Percentiles rank a stretch among this genome's conserved stretches.
phyloP scores from a whole-genome alignment of 2,329 filamentous ascomycete species.

The Mycosphaerella arachidis region DNA sequence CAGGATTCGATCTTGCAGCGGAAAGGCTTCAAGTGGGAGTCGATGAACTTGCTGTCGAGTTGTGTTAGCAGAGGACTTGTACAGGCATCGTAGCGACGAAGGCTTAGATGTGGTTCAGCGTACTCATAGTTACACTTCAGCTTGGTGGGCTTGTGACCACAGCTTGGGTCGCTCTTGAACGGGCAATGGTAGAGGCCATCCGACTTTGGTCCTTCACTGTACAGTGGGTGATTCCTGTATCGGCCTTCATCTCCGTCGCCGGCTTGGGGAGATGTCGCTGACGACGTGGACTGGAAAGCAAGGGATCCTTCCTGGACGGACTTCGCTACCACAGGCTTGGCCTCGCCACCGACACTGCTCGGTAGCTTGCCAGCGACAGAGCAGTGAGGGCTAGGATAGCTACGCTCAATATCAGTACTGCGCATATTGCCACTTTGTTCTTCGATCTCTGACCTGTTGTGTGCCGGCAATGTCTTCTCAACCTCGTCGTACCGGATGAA shows the following conservation, averaged over 20 bases:
- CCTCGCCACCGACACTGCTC: background rate
- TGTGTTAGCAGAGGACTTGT: constrained; percentile 5
- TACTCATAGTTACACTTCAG: constrained; percentile 99
- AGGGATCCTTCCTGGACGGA: constrained; percentile 8
- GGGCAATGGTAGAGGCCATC: constrained; percentile 94
- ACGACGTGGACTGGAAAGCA: constrained; percentile 8
- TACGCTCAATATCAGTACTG: constrained; percentile 19
- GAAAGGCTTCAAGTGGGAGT: constrained; percentile 95
- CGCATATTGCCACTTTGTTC: background rate
- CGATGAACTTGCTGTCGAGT: constrained; percentile 80
- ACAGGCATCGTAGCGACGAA: constrained; percentile 11
- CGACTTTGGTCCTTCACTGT: constrained; percentile 59
- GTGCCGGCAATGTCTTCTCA: constrained; percentile 9
- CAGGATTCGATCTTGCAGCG: constrained; percentile 83
- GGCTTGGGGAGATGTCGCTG: constrained; percentile 11
- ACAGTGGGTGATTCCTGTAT: constrained; percentile 57
- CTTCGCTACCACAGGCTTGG: constrained; percentile 8
- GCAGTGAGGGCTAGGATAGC: constrained; percentile 11
- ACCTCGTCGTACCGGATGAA: constrained; percentile 31
- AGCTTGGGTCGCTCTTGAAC: constrained; percentile 63
- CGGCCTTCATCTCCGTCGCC: constrained; percentile 32
- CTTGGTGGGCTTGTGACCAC: constrained; percentile 88
- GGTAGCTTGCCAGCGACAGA: background rate
- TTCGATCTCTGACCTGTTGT: constrained; percentile 24
- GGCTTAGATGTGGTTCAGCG: constrained; percentile 39